Conservation (phyloP, 225 moss, liverwort and hornwort genomes). For the Physcomitrium patens region DNA sequence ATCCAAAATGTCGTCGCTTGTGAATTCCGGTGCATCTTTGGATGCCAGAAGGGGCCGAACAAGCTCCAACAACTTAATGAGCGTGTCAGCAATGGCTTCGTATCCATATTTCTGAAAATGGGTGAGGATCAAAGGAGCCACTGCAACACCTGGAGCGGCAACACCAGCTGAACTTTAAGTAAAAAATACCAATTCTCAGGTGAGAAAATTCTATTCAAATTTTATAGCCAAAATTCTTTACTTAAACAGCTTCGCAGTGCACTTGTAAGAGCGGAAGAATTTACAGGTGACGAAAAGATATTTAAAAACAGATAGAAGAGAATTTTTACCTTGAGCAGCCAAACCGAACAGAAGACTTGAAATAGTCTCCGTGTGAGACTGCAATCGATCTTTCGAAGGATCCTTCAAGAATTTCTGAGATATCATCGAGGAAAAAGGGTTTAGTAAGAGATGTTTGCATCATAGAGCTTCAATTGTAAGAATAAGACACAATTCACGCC, state of each 20-base stretch:
- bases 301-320: neutral
- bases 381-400: constrained; percentile 26
- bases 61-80: constrained; percentile 37
- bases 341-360: constrained; percentile 28
- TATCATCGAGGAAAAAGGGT: neutral
- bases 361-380: constrained; percentile 25
- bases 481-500: too few species aligned
- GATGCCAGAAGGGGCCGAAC: constrained; percentile 40
- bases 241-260: too few species aligned
- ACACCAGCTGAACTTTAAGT: too few species aligned
- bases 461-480: too few species aligned
- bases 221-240: too few species aligned
- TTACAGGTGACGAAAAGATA: too few species aligned
- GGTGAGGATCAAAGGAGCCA: constrained; percentile 27
- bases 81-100: constrained; percentile 39
- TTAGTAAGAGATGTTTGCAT: too few species aligned
- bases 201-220: too few species aligned
- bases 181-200: too few species aligned
- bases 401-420: constrained; percentile 31
- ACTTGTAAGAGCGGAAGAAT: too few species aligned
- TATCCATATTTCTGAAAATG: constrained; percentile 44
- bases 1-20: constrained; percentile 51
- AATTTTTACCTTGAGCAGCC: constrained; percentile 12
- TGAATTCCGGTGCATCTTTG: constrained; percentile 41
- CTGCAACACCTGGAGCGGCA: too few species aligned